Evolutionary conservation across 2,329 filamentous ascomycete species (phyloP), one percentile per base, ranked within the genome.

Genomic region (Apiospora hydei): DNA sequence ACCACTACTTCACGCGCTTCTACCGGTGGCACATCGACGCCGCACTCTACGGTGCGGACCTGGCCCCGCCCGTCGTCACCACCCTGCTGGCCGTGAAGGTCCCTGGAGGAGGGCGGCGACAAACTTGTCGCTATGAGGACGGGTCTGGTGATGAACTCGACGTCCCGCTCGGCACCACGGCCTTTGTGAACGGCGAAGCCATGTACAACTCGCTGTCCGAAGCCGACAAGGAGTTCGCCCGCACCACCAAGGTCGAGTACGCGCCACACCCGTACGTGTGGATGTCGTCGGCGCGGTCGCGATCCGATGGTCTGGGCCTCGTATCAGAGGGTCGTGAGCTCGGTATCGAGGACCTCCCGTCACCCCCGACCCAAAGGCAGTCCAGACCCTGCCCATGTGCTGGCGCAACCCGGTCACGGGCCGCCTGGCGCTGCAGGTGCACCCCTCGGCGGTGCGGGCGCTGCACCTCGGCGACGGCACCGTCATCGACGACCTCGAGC

Each of bases 1-100:
- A 88, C 73, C 80, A 86, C 26, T 82, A 83, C 76, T 85, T 79
- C 72, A 88, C 87, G 4, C 84, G 83, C 83, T 91, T 94, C 83
- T 95, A 93, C 82, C 86, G 93, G 72, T 95, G 93, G 93, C 93
- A 95, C 80, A 94, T 95, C 70, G 93, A 95, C 77, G 93, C 93
- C 4, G 93, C 93, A 1, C 84, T 95, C 7, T 95, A 95, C 78
- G 66, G 57, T 18, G 18, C 30, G 0, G 91, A 89, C 24, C 87
- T 94, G 8, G 89, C 93, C n/a, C 92, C 93, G 3, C 92, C 93
- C 1, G 86, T 91, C 38, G 93, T 91, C 4, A 95, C 93, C 0
- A 91, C 90, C 1, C 86, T 95, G 34, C 85, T 95, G 71, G 93
- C 93, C 0, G 92, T 94, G n/a, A 85, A 86, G 51, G 92, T 95